Conservation (phyloP, 2,329 filamentous ascomycete genomes). For the Tolypocladium tundrense region DNA sequence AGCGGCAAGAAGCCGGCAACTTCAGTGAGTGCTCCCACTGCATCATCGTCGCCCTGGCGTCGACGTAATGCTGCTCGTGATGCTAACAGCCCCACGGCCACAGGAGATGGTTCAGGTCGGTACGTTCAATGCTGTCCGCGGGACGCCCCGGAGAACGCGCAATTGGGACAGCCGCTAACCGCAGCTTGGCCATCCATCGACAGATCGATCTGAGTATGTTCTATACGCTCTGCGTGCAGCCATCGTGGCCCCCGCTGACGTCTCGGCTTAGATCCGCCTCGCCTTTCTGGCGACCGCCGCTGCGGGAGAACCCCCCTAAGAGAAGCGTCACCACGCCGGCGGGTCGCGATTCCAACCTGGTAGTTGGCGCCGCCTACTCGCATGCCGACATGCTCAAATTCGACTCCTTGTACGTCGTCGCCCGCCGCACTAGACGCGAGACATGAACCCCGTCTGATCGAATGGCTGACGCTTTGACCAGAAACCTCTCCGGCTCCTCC, state of each 20-base stretch:
- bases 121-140: constrained; percentile 35
- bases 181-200: constrained; percentile 10
- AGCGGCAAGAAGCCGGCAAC: constrained; percentile 60
- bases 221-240: constrained; percentile 1
- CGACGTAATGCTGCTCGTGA: constrained; percentile 11
- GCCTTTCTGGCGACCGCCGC: constrained; percentile 72
- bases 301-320: constrained; percentile 41
- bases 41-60: constrained; percentile 3
- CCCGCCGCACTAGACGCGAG: not conserved
- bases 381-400: constrained; percentile 92
- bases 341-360: constrained; percentile 54
- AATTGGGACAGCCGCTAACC: constrained; percentile 14
- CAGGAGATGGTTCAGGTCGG: constrained; percentile 99
- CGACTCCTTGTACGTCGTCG: constrained; percentile 56
- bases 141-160: constrained; percentile 1
- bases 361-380: constrained; percentile 91
- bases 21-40: constrained; percentile 45
- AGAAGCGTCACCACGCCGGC: constrained; percentile 29
- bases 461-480: constrained; percentile 17
- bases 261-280: constrained; percentile 57
- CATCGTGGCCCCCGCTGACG: constrained; percentile 14
- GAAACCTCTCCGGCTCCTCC: constrained; percentile 48
- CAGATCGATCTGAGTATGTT: constrained; percentile 56
- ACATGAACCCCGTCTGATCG: not conserved
- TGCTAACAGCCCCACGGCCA: constrained; percentile 29